A percentile compares a stretch with the other conserved stretches of the same genome.
Conservation (phyloP, 2,329 filamentous ascomycete genomes). For the Monascus ruber region DNA sequence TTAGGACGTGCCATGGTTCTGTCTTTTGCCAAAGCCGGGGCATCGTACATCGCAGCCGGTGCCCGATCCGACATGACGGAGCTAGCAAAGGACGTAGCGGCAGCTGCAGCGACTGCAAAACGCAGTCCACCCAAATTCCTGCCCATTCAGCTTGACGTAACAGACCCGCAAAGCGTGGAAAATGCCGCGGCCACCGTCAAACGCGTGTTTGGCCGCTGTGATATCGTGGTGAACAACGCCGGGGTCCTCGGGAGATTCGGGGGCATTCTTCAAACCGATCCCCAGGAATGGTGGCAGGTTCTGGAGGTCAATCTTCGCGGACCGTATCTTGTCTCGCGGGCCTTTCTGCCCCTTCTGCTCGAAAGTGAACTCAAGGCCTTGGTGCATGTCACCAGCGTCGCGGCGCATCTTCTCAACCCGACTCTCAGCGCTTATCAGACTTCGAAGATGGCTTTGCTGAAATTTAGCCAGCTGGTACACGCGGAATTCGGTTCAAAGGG, state of each 20-base stretch:
- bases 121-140: slow-evolving; percentile 19
- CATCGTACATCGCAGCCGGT: slow-evolving; percentile 25
- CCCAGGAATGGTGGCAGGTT: slow-evolving; percentile 10
- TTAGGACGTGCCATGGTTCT: slow-evolving; percentile 26
- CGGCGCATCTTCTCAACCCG: slow-evolving; percentile 20
- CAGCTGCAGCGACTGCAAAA: slow-evolving; percentile 12
- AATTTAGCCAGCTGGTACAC: too few species aligned
- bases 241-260: slow-evolving; percentile 11
- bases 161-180: slow-evolving; percentile 20
- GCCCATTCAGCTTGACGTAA: slow-evolving; percentile 23
- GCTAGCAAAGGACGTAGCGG: slow-evolving; percentile 12
- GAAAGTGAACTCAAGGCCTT: slow-evolving; percentile 9
- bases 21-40: slow-evolving; percentile 21
- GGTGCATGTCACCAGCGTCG: slow-evolving; percentile 31
- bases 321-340: slow-evolving; percentile 3
- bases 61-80: slow-evolving; percentile 12
- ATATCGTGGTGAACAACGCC: slow-evolving; percentile 28
- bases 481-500: too few species aligned
- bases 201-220: slow-evolving; percentile 20
- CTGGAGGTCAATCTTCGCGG: slow-evolving; percentile 14
- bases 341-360: slow-evolving; percentile 18
- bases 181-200: slow-evolving; percentile 17
- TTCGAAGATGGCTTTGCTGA: too few species aligned
- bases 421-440: slow-evolving; percentile 18
- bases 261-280: slow-evolving; percentile 6